Base-by-base conservation (phyloP, 331 rosid species). In the Erythrophleum ivorense region DNA sequence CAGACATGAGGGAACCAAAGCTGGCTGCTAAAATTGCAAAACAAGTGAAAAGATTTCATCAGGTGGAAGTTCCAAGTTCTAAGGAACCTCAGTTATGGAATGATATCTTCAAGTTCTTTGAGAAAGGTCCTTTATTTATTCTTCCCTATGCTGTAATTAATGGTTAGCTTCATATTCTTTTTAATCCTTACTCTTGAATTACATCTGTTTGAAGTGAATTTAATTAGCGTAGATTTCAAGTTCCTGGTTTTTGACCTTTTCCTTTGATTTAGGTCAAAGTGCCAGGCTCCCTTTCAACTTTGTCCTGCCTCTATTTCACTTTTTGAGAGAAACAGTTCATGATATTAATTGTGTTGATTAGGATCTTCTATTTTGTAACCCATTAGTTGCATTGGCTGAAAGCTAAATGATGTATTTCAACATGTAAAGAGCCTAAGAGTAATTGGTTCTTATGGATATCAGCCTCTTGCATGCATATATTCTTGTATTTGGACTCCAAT, bases 51-150 rank as follows among this genome's bases (percentile, higher is more conserved):
- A 85, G 84, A 80, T 96, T 94, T 80, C 99, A 96, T 83, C 83
- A 90, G 79, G 84, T 96, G 80, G 93, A 90, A 79, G 80, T 96
- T 86, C 98, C 98, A 54, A 92, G 94, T 64, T 88, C 94, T 77
- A 92, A 85, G 84, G 97, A 94, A 83, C 97, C 99, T 73, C 97
- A 92, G 63, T 78, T 96, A 71, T 96, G 98, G 99, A 89, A 69
- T 31, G 98, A 96, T 85, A 63, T 90, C 75, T 73, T 74, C 87
- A 96, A 89, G 83, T 94, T 91, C 89, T 91, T 87, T 73, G 90
- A 89, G 36, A 87, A 88, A 94, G 99, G 98, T 93, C 50, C 76
- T 86, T 46, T 79, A 64, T 65, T 34, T 59, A 58, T 34, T 78
- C 57, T 77, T 76, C 66, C 45, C 9, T 53, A 14, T 86, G 9